Percentiles rank a stretch among this genome's conserved stretches.
Evolutionary conservation across 2,329 filamentous ascomycete species (phyloP).

Genomic region (Cytospora piceicola): DNA sequence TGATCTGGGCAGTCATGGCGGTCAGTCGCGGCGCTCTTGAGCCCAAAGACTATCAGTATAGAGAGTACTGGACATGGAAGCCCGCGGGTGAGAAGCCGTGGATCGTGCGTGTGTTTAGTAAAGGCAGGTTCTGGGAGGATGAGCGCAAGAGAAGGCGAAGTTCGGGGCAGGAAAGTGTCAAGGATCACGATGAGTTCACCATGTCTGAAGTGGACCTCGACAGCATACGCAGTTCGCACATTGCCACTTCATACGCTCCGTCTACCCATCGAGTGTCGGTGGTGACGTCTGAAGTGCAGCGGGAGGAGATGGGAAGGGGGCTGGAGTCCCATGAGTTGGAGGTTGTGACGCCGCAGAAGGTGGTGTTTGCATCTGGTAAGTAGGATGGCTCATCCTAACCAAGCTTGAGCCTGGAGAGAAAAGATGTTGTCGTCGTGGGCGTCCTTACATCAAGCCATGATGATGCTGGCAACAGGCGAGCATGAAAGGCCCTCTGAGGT

Average conservation of each 20-base stretch:
- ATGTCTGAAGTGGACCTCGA: constrained; percentile 28
- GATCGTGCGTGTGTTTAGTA: constrained; percentile 46
- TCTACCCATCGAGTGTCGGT: constrained; percentile 22
- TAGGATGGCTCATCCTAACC: not conserved
- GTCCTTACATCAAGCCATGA: not conserved
- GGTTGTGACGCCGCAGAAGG: constrained; percentile 23
- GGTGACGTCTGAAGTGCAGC: constrained; percentile 7
- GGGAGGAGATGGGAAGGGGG: constrained; percentile 3
- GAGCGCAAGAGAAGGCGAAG: constrained; percentile 27
- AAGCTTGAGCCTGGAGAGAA: not conserved
- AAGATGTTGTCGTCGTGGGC: not conserved
- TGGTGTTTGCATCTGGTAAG: not conserved
- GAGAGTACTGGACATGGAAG: constrained; percentile 61
- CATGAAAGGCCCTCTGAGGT: not conserved
- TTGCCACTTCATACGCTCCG: constrained; percentile 23
- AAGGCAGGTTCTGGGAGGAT: constrained; percentile 36
- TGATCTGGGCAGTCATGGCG: constrained; percentile 51
- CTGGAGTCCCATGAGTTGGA: constrained; percentile 26
- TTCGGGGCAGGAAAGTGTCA: constrained; percentile 6
- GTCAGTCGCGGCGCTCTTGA: constrained; percentile 48
- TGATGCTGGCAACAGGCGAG: not conserved
- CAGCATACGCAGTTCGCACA: constrained; percentile 22
- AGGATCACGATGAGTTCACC: constrained; percentile 27
- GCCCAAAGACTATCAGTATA: constrained; percentile 57
- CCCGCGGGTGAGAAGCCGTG: constrained; percentile 52